Conservation (phyloP, 768 basidiomycete species). For the Suillus subalutaceus region DNA sequence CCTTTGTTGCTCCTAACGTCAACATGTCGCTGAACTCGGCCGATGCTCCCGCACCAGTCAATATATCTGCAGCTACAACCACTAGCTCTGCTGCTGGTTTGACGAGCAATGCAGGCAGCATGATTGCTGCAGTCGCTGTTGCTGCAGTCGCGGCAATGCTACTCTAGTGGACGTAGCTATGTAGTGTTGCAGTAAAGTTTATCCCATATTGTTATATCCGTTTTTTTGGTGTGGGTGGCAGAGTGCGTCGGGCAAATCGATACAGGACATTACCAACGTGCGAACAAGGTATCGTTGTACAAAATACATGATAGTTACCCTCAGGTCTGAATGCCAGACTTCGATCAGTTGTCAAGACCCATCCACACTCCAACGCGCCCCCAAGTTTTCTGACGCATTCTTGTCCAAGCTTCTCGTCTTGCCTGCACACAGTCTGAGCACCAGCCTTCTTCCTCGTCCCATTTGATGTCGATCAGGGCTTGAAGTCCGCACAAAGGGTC, state of each 20-base stretch:
- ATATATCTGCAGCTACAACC: slow-evolving; percentile 36
- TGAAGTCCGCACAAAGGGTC: slow-evolving; percentile 42
- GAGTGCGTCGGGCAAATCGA: not conserved
- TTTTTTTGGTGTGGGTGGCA: not conserved
- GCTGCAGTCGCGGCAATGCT: not conserved
- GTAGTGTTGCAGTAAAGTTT: not conserved
- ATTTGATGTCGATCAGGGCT: slow-evolving; percentile 30
- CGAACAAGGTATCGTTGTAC: not conserved
- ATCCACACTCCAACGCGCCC: slow-evolving; percentile 32
- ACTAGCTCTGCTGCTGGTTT: not conserved
- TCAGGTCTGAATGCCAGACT: not conserved
- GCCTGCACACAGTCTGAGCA: slow-evolving; percentile 37
- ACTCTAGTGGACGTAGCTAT: not conserved
- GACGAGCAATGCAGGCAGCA: not conserved
- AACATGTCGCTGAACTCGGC: slow-evolving; percentile 38
- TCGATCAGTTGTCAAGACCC: slow-evolving; percentile 11
- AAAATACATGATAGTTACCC: not conserved
- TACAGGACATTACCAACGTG: not conserved
- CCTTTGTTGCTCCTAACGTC: slow-evolving; percentile 38
- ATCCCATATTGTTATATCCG: not conserved
- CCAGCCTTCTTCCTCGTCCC: slow-evolving; percentile 32
- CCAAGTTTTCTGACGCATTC: slow-evolving; percentile 36
- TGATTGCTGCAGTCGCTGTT: not conserved
- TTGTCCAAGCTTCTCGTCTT: slow-evolving; percentile 32
- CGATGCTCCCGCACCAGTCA: slow-evolving; percentile 41